Base-by-base conservation (phyloP, 208 protist genomes). In the Eutreptiella sp. region DNA sequence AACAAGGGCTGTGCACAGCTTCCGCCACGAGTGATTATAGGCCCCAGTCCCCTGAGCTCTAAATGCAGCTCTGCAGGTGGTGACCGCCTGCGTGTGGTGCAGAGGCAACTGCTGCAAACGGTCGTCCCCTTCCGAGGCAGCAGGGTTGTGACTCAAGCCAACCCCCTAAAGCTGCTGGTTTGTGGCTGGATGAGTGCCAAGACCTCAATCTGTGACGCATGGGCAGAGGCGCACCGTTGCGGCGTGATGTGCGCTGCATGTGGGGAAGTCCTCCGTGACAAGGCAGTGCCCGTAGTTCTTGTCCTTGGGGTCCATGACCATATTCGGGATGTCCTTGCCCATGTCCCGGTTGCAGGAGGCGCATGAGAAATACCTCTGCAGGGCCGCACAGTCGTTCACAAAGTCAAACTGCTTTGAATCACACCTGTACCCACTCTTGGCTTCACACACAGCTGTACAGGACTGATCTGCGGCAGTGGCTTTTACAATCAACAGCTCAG, bases 331-430 rank as follows among this genome's bases (percentile, higher is more conserved):
- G 9, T 70, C 61, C 38, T 36, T 32, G 60, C 66, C 48, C 54
- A 41, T 60, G 27, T 70, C 66, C 24, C 61, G 48, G 11, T 45
- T 61, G 36, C 68, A 73, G 14, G 38, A 36, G 55, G 63, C 69
- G 32, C 39, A 36, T 46, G 63, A 73, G 43, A 73, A 70, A 34
- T 46, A 16, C 26, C 7, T 0, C 16, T 3, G 1, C 35, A 73
- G 27, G 3, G n/a, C 54, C 27, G 3, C 46, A 57, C 68, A 73
- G 0, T 0, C 21, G 48, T 71, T 70, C 26, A 26, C 35, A 21
- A 53, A 71, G 14, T 73, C 63, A 16, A 72, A 66, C 39, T 67
- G 27, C 16, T 1, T 9, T 29, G 7, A 16, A 24, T 29, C 45
- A 27, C 66, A 72, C 14, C 21, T 3, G 43, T 48, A n/a, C 35